These are phyloP conservation scores for Alternaria sp. DNA, from an alignment of 2,329 filamentous ascomycete genomes.

Conservation along the genomic window DNA sequence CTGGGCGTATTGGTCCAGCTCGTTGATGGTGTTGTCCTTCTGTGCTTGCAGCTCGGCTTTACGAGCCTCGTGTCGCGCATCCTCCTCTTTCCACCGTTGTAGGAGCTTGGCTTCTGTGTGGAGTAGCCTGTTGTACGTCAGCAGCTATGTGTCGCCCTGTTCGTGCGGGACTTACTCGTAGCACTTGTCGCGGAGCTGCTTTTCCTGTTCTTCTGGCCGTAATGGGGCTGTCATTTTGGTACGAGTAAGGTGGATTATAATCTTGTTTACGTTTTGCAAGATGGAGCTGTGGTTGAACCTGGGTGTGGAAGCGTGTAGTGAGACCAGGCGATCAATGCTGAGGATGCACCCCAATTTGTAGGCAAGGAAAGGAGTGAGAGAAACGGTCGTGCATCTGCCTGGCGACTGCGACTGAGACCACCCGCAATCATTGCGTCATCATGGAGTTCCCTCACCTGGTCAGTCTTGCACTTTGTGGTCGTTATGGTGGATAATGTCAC, in stretches of 20 bases:
- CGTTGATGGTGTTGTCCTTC: not conserved
- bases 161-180: not conserved
- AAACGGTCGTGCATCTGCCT: not conserved
- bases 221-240: not conserved
- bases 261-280: not conserved
- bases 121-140: not conserved
- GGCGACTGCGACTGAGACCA: accelerated
- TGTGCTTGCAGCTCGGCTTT: not conserved
- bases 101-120: not conserved
- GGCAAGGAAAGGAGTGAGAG: not conserved
- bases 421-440: too few relatives aligned
- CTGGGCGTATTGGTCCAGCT: not conserved
- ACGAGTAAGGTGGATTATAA: not conserved
- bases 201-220: not conserved
- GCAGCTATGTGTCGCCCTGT: not conserved
- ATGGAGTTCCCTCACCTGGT: too few relatives aligned
- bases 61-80: not conserved
- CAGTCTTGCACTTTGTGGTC: too few relatives aligned
- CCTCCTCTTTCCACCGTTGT: not conserved
- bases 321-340: not conserved
- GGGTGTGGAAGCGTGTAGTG: not conserved
- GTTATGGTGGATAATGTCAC: too few relatives aligned
- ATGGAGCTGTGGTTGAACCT: not conserved
- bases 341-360: not conserved
- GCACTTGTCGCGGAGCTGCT: not conserved